Evolutionary conservation across 2,329 filamentous ascomycete species (phyloP).

Genomic region (Alternaria viburni): DNA sequence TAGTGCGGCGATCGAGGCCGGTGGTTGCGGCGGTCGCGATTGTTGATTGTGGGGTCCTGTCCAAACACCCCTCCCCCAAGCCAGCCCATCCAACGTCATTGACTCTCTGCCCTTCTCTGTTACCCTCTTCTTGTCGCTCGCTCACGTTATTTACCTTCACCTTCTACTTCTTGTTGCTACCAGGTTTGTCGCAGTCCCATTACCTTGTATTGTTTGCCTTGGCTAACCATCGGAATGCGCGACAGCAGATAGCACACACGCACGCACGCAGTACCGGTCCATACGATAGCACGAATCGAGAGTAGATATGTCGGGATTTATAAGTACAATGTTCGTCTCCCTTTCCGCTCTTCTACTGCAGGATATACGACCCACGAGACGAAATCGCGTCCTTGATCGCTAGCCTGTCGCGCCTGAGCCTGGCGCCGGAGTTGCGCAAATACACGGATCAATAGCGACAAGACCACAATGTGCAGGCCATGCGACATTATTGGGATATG

Average conservation of each 20-base stretch:
- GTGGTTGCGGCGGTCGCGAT: constrained; percentile 14
- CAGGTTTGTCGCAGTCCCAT: constrained; percentile 17
- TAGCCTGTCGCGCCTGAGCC: background rate
- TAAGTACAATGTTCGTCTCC: constrained; percentile 77
- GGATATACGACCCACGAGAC: background rate
- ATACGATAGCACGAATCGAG: constrained; percentile 22
- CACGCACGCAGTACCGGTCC: constrained; percentile 3
- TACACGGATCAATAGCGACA: background rate
- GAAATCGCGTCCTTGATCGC: background rate
- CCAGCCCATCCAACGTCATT: constrained; percentile 15
- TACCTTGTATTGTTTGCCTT: constrained; percentile 21
- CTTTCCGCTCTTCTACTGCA: background rate
- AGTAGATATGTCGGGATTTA: constrained; percentile 66
- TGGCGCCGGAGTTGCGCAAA: background rate
- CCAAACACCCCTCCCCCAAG: constrained; percentile 22
- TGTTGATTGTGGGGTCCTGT: constrained; percentile 30
- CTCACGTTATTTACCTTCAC: background rate
- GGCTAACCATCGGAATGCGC: constrained; percentile 46
- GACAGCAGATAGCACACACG: constrained; percentile 25
- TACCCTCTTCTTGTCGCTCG: constrained; percentile 6
- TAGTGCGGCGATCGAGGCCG: constrained; percentile 18
- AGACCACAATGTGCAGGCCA: background rate
- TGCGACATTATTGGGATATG: background rate
- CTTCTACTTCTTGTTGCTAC: background rate
- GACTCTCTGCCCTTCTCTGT: background rate